phyloP scores from a whole-genome alignment of 768 basidiomycete species.

The Leccinum longicurvipes region DNA sequence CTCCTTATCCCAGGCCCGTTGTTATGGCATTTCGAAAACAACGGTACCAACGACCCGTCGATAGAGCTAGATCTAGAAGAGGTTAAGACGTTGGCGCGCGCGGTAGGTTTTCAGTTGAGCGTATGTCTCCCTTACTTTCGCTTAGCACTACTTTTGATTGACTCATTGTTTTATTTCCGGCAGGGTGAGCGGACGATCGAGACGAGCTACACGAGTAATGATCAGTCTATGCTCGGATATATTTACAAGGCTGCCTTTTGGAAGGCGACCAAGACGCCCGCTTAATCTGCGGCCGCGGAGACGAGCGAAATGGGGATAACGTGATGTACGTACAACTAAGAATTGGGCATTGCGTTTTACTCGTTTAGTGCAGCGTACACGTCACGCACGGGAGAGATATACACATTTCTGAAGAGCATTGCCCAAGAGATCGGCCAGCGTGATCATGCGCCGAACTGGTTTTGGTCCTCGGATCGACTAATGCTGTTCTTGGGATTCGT shows the following conservation, averaged over 20 bases:
- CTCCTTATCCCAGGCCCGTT: slow-evolving; percentile 59
- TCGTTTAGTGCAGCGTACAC: background rate
- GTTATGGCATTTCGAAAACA: slow-evolving; percentile 98
- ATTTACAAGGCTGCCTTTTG: slow-evolving; percentile 84
- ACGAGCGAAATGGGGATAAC: background rate
- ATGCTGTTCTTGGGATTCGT: no score
- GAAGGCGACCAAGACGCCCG: slow-evolving; percentile 54
- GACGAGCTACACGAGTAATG: slow-evolving; percentile 85
- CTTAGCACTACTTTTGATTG: background rate
- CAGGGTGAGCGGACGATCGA: slow-evolving; percentile 80
- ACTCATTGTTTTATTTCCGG: slow-evolving; percentile 14
- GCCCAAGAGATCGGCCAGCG: background rate
- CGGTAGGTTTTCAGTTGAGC: slow-evolving; percentile 78
- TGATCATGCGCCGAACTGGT: background rate
- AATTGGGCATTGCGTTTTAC: background rate
- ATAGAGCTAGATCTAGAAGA: slow-evolving; percentile 91
- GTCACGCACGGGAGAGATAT: background rate
- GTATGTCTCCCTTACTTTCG: slow-evolving; percentile 42
- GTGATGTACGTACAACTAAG: background rate
- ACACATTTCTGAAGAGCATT: background rate
- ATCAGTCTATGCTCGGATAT: slow-evolving; percentile 78
- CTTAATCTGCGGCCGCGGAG: no score
- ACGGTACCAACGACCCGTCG: slow-evolving; percentile 71
- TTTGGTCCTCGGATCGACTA: background rate
- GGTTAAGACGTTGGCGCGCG: slow-evolving; percentile 67